These are phyloP conservation scores for Beauveria asiatica DNA, from an alignment of 2,329 filamentous ascomycete genomes.

Conservation along the genomic window DNA sequence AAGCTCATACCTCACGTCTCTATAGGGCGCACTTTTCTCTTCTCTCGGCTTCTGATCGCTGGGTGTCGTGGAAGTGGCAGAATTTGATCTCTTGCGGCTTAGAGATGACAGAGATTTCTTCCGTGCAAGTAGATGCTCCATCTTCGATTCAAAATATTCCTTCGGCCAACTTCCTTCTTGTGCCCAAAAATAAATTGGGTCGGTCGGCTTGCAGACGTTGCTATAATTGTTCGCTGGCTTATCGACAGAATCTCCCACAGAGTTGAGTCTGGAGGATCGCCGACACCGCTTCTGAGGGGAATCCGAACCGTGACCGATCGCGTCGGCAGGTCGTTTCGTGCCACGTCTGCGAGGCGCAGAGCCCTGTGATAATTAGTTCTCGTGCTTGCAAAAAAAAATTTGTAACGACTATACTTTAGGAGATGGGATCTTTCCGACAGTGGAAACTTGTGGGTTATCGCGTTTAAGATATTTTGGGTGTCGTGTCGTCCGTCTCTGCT, in stretches of 20 bases:
- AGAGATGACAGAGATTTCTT: neutral
- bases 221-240: neutral
- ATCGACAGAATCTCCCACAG: neutral
- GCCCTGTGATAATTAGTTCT: too few species aligned
- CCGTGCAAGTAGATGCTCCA: neutral
- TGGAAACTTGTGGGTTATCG: too few species aligned
- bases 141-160: neutral
- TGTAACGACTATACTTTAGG: too few species aligned
- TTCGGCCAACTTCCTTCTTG: neutral
- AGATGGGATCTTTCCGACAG: too few species aligned
- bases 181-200: neutral
- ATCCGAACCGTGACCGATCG: neutral
- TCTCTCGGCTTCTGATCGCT: neutral
- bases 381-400: too few species aligned
- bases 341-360: neutral
- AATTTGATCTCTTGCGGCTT: neutral
- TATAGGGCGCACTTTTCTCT: neutral
- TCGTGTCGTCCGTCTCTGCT: too few species aligned
- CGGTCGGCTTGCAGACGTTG: neutral
- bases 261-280: neutral
- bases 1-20: too few species aligned
- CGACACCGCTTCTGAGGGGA: neutral
- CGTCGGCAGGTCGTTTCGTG: neutral
- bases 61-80: neutral
- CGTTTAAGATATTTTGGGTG: too few species aligned